Evolutionary conservation across 2,329 filamentous ascomycete genomes (phyloP), one percentile per base, ranked within the genome.

Genomic region (Phaeosphaeria sp.): DNA sequence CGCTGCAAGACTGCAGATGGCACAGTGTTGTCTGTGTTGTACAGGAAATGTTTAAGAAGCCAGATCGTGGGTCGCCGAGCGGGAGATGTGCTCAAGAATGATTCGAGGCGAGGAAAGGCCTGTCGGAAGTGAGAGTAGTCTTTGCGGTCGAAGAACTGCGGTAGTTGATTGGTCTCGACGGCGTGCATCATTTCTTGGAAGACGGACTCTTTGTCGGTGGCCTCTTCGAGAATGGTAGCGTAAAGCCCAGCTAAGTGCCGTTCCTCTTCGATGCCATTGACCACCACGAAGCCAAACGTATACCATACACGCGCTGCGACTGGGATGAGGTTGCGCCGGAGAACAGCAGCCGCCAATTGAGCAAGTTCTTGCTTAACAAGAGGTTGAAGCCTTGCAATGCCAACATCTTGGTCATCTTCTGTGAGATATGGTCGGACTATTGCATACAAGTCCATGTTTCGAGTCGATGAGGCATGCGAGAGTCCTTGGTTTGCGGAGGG

Each of bases 41-140:
- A 36, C 0, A 72, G 20, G 47, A 71, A 74, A 1, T 72, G 67
- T 0, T 64, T 52, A 0, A 73, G 53, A 0, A 59, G 54, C 50
- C 56, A 72, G 0, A 72, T 63, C 0, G 64, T 63, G 2, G 54
- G 43, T 0, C 65, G 62, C 9, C 57, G 10, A 0, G 25, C 10
- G 0, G 39, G 23, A 2, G 54, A 27, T 0, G 41, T 46, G 0
- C n/a, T 21, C 1, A 74, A 51, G 27, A 71, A 73, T 0, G 20
- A 2, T 10, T 61, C 43, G 0, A 72, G 46, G 1, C 23, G 6
- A 0, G 64, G 64, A 5, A 66, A 54, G 0, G 6, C 13, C 0
- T 42, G 13, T 0, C 59, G 50, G 10, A 67, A 55, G 18, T 51
- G 11, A 0, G 6, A 5, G 15, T 62, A 63, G 0, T 27, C 58